phyloP scores from a whole-genome alignment of 2,329 filamentous ascomycete species.

The Ceratocystis smalleyi region DNA sequence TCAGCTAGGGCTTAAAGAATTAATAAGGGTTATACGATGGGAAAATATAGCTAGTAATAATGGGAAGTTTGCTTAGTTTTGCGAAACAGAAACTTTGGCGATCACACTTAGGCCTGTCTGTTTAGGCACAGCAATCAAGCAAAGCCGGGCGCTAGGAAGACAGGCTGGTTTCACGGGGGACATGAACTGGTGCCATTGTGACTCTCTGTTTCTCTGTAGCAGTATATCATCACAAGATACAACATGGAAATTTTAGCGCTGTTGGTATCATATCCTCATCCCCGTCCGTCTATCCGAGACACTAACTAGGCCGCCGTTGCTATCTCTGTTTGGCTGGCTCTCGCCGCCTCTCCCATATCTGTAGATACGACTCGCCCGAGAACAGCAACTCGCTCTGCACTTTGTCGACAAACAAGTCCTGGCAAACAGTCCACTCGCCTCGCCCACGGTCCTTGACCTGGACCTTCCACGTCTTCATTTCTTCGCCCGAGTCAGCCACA shows the following conservation, averaged over 20 bases:
- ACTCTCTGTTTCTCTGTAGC: background rate
- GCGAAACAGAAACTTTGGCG: background rate
- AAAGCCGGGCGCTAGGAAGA: background rate
- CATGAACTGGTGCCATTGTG: background rate
- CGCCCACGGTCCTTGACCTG: slow-evolving; percentile 70
- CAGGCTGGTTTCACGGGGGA: background rate
- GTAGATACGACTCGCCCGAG: slow-evolving; percentile 84
- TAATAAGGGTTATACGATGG: background rate
- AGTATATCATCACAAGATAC: background rate
- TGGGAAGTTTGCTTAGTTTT: background rate
- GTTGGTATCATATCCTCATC: background rate
- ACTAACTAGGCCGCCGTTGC: background rate
- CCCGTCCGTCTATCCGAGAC: background rate
- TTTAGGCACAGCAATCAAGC: background rate
- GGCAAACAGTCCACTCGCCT: slow-evolving; percentile 81
- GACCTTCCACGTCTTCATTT: slow-evolving; percentile 81
- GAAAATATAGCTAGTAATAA: background rate
- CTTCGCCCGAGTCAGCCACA: slow-evolving; percentile 78
- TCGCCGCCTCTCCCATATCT: slow-evolving; percentile 84
- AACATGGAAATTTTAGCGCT: background rate
- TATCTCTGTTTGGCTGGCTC: slow-evolving; percentile 20
- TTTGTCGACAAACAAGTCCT: slow-evolving; percentile 85
- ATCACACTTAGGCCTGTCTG: background rate
- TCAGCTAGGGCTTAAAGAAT: slow-evolving; percentile 28
- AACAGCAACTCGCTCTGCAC: slow-evolving; percentile 81